Base-by-base conservation (phyloP, 2,329 filamentous ascomycete species). In the Penicillium olsonii region DNA sequence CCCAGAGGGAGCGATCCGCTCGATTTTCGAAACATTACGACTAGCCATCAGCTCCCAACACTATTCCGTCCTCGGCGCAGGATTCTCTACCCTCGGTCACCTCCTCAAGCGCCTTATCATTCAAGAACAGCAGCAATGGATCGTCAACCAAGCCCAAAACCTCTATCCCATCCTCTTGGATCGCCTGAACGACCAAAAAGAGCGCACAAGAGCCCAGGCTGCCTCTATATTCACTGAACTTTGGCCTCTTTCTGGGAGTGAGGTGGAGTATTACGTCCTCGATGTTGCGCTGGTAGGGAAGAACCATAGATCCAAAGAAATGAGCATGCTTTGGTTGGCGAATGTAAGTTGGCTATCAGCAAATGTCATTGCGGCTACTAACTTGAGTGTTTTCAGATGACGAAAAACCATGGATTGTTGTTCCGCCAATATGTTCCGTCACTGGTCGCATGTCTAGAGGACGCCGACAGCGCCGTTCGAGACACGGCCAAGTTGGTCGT, bases 11-110 rank as follows among this genome's bases (percentile, higher is more conserved):
- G 81, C 81, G 62, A 82, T 95, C 61, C 74, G 83, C 20, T 78
- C 83, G 50, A 83, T 96, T 56, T 95, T 96, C 72, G 90, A 96
- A 53, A 88, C 87, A 56, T 79, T 95, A 63, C 87, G 87, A 55
- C 75, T 84, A 45, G 88, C 90, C 52, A 87, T 92, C 58, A 76
- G 79, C 45, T 88, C 89, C 35, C 86, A 88, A 62, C 88, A 95
- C 64, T 86, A 86, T 37, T 82, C 84, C 27, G 84, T 96, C 54
- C 84, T 87, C 57, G 87, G 88, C 50, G 88, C 90, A 44, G 91
- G 89, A 50, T 92, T 96, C 70, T 92, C 90, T 3, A 90, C 90
- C 2, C 82, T 96, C 52, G 89, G 87, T 60, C 92, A 96, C 70
- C 82, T 96, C 56, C 78, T 95, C 61, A 95, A 92, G 67, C 86